Evolutionary conservation across 2,329 filamentous ascomycete genomes (phyloP).

Genomic region (Byssochlamys sp.): DNA sequence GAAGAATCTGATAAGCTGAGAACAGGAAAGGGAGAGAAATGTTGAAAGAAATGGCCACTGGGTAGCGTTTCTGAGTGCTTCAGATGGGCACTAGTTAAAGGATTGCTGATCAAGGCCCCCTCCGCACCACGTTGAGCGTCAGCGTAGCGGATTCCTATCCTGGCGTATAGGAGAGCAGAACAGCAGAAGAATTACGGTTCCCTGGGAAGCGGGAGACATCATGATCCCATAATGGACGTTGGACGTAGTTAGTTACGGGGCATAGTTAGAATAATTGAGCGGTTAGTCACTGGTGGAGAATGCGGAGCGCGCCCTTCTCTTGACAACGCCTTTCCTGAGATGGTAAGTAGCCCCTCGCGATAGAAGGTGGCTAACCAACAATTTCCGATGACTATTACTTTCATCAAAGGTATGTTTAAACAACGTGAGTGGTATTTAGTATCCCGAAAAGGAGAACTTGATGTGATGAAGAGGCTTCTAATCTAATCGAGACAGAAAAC

Average conservation of each 20-base stretch:
- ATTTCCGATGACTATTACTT: too few species aligned
- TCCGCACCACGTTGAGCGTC: neutral
- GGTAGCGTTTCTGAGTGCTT: neutral
- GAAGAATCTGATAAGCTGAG: neutral
- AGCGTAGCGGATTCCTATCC: neutral
- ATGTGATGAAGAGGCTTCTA: too few species aligned
- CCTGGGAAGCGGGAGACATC: neutral
- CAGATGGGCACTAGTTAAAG: neutral
- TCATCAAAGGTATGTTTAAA: too few species aligned
- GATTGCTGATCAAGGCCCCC: neutral
- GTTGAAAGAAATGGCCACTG: neutral
- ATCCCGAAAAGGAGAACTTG: too few species aligned
- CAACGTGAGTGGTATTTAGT: too few species aligned
- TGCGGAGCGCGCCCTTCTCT: slow-evolving; percentile 5
- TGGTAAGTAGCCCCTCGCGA: neutral
- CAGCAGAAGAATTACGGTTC: neutral
- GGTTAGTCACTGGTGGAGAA: neutral
- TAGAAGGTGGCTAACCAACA: too few species aligned
- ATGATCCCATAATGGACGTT: neutral
- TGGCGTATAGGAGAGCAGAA: too few species aligned
- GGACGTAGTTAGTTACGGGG: neutral
- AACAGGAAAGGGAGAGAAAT: neutral
- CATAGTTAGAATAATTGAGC: neutral
- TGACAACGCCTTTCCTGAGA: slow-evolving; percentile 3
- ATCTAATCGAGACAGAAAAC: too few species aligned